These are phyloP conservation scores for Hortiboletus campestris DNA, from an alignment of 768 basidiomycete genomes.

Conservation along the genomic window DNA sequence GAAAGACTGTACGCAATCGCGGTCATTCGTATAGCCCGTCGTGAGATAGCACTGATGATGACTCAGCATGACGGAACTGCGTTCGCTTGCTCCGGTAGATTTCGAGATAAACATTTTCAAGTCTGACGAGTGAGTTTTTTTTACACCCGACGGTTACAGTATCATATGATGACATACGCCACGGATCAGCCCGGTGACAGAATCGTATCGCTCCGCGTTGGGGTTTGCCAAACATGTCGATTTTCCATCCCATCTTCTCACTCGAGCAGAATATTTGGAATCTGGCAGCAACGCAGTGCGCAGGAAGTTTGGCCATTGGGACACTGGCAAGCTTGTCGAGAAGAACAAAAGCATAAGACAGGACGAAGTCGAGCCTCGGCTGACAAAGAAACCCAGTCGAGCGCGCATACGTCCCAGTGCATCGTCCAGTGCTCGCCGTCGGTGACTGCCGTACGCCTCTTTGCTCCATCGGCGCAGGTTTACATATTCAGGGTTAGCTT, in stretches of 20 bases:
- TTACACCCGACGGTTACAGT: conserved; percentile 3
- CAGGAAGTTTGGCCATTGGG: conserved; percentile 71
- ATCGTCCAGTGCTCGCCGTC: conserved; percentile 26
- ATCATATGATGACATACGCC: conserved; percentile 13
- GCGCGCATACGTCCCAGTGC: conserved; percentile 22
- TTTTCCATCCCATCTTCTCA: conserved; percentile 57
- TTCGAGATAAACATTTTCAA: conserved; percentile 72
- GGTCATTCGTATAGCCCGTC: conserved; percentile 13
- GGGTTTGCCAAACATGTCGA: conserved; percentile 53
- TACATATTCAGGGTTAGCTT: conserved; percentile 22
- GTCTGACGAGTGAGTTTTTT: conserved; percentile 63
- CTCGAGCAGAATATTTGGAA: conserved; percentile 83
- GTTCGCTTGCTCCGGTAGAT: conserved; percentile 77
- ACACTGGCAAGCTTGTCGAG: conserved; percentile 26
- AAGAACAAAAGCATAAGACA: conserved; percentile 22
- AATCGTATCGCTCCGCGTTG: conserved; percentile 61
- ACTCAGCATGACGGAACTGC: conserved; percentile 67
- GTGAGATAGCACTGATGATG: conserved; percentile 14
- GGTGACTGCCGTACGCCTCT: conserved; percentile 17
- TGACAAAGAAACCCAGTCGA: conserved; percentile 29
- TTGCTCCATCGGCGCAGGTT: conserved; percentile 7
- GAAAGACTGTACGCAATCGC: conserved; percentile 63
- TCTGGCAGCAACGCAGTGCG: conserved; percentile 73
- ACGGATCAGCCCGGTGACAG: conserved; percentile 56
- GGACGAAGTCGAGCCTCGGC: conserved; percentile 25